These are phyloP conservation scores for Rhododendron griersonianum DNA, from an alignment of 148 eudicot species.

Conservation along the genomic window DNA sequence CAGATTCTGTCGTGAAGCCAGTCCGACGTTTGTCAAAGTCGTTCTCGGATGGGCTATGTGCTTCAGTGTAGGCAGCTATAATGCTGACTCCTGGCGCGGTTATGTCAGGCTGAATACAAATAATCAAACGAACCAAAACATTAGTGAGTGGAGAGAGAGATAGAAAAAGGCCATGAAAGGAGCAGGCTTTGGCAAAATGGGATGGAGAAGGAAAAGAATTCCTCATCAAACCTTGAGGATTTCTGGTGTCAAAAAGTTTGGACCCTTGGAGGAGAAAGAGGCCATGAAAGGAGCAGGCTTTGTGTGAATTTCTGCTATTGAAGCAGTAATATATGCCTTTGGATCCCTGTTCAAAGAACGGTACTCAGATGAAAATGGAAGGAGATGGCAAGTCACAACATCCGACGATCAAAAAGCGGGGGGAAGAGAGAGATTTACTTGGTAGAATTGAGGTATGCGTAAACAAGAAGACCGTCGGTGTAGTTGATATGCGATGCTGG, in stretches of 20 bases:
- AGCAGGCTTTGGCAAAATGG: neutral
- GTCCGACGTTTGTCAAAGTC: slow-evolving; percentile 26
- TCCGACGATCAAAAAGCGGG: neutral
- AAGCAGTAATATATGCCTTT: slow-evolving; percentile 28
- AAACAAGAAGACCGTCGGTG: slow-evolving; percentile 37
- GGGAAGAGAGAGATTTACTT: slow-evolving; percentile 20
- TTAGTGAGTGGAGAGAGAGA: too few relatives aligned
- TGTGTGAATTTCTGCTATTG: slow-evolving; percentile 6
- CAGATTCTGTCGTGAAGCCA: slow-evolving; percentile 32
- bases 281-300: slow-evolving; percentile 69
- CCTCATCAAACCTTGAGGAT: slow-evolving; percentile 46
- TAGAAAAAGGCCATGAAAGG: too few relatives aligned
- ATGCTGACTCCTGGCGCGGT: slow-evolving; percentile 75
- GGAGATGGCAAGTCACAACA: neutral
- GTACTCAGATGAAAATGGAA: neutral
- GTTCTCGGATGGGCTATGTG: slow-evolving; percentile 26
- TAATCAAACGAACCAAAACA: neutral
- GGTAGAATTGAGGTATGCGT: slow-evolving; percentile 46
- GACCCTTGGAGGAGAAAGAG: slow-evolving; percentile 64
- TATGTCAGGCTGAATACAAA: slow-evolving; percentile 52
- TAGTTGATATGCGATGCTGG: slow-evolving; percentile 56
- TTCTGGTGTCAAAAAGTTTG: slow-evolving; percentile 46
- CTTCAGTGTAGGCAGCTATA: slow-evolving; percentile 52
- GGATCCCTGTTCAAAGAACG: slow-evolving; percentile 23
- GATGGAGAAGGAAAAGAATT: neutral